A percentile compares a stretch with the other conserved stretches of the same genome.
Conservation (phyloP, 306 rosid genomes). For the Boehmeria nivea region DNA sequence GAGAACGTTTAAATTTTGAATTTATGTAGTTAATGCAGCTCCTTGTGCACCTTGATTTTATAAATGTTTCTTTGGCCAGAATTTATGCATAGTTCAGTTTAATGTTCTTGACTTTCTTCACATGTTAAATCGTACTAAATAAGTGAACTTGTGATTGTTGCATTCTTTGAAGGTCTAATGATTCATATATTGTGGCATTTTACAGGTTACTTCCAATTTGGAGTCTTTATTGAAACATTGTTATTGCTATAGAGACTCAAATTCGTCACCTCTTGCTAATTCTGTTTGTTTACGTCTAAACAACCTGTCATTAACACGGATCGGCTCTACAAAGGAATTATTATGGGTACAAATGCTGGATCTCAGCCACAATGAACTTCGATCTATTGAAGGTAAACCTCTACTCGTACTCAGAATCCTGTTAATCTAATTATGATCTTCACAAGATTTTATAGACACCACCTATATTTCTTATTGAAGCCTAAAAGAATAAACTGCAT, state of each 20-base stretch:
- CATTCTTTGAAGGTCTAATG: too few relatives aligned
- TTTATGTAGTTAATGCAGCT: too few relatives aligned
- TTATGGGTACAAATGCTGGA: constrained; percentile 88
- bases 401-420: constrained; percentile 7
- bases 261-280: constrained; percentile 26
- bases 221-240: constrained; percentile 57
- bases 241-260: constrained; percentile 33
- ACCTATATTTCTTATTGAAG: neutral
- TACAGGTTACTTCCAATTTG: constrained; percentile 56
- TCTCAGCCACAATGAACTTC: constrained; percentile 79
- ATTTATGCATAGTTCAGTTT: too few relatives aligned
- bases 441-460: too few relatives aligned
- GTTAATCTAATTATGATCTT: neutral
- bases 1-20: too few relatives aligned
- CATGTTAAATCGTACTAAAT: too few relatives aligned
- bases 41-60: too few relatives aligned
- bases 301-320: constrained; percentile 64
- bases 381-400: constrained; percentile 65
- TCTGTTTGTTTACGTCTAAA: constrained; percentile 53
- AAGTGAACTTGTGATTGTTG: too few relatives aligned
- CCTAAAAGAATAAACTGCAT: neutral
- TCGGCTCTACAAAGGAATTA: constrained; percentile 56
- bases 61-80: too few relatives aligned
- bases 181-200: neutral
- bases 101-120: too few relatives aligned